These are phyloP conservation scores for Trichoderma arundinaceum DNA, from an alignment of 2,329 filamentous ascomycete genomes.

Conservation along the genomic window DNA sequence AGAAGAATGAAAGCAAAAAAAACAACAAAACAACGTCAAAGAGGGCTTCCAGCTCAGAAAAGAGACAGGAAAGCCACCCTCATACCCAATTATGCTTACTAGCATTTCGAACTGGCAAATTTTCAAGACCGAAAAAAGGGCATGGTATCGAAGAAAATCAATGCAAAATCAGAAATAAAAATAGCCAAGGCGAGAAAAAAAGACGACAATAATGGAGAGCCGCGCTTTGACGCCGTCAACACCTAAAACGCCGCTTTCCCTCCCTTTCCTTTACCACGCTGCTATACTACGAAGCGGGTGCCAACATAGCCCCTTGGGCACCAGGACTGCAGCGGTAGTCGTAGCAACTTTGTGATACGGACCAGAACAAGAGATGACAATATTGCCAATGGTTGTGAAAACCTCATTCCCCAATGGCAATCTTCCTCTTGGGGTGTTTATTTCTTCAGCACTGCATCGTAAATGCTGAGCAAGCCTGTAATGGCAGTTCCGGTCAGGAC, in stretches of 20 bases:
- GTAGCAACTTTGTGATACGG: background rate
- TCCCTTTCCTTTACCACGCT: conserved; percentile 2
- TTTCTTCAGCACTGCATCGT: conserved; percentile 77
- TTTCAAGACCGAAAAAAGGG: conserved; percentile 24
- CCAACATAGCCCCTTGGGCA: conserved; percentile 15
- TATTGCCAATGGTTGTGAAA: background rate
- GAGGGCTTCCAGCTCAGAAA: background rate
- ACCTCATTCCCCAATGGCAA: background rate
- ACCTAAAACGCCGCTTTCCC: conserved; percentile 40
- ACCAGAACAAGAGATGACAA: background rate
- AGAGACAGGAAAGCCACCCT: background rate
- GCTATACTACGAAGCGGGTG: background rate
- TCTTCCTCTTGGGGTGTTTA: conserved; percentile 42
- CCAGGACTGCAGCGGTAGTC: background rate
- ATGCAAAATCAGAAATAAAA: conserved; percentile 9
- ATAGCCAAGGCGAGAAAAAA: background rate
- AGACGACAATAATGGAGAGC: conserved; percentile 27
- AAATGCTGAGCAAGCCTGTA: conserved; percentile 71
- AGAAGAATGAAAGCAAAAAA: background rate
- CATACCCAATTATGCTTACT: conserved; percentile 9
- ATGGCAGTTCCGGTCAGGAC: conserved; percentile 72
- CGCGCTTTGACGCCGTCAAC: conserved; percentile 41
- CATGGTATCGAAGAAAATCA: conserved; percentile 40
- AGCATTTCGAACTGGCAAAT: conserved; percentile 14
- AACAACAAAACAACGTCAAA: background rate